A percentile compares a stretch with the other conserved stretches of the same genome.
These are phyloP conservation scores for Chaetomium sp. DNA, from an alignment of 2,329 filamentous ascomycete genomes.

Conservation along the genomic window DNA sequence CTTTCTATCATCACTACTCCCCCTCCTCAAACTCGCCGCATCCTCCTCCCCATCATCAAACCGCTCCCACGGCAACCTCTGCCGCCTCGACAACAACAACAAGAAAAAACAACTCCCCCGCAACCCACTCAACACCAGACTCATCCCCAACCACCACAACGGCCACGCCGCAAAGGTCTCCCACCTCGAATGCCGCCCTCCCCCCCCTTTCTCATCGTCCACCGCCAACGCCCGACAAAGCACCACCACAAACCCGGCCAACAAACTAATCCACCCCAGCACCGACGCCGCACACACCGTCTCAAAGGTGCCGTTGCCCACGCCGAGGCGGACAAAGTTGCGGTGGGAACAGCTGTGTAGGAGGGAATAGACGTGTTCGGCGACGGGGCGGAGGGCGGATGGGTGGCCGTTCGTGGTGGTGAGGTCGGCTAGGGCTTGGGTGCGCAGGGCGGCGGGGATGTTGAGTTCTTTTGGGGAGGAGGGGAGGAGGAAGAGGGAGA, in stretches of 20 bases:
- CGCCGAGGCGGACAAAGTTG: conserved; percentile 47
- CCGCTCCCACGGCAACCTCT: conserved; percentile 42
- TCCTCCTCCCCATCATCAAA: conserved; percentile 32
- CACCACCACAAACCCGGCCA: conserved; percentile 35
- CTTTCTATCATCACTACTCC: not conserved
- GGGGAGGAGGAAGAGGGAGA: conserved; percentile 36
- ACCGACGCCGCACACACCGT: conserved; percentile 41
- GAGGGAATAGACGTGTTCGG: conserved; percentile 41
- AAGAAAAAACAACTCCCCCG: conserved; percentile 43
- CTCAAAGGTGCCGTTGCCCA: conserved; percentile 46
- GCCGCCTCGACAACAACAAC: conserved; percentile 39
- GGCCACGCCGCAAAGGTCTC: conserved; percentile 39
- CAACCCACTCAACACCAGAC: conserved; percentile 38
- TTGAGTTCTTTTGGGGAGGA: conserved; percentile 42
- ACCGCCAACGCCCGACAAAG: conserved; percentile 36
- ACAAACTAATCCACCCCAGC: conserved; percentile 36
- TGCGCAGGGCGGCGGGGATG: conserved; percentile 38
- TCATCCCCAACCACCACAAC: conserved; percentile 40
- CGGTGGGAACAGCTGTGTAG: conserved; percentile 43
- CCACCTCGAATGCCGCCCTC: conserved; percentile 36
- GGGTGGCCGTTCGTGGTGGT: conserved; percentile 25
- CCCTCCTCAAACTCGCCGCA: not conserved
- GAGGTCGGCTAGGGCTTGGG: conserved; percentile 30
- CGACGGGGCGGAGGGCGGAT: conserved; percentile 35
- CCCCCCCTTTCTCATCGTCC: conserved; percentile 7